Evolutionary conservation across 1,139 yeast species (phyloP), one percentile per base, ranked within the genome.

Genomic region (Geotrichum carabidarum): DNA sequence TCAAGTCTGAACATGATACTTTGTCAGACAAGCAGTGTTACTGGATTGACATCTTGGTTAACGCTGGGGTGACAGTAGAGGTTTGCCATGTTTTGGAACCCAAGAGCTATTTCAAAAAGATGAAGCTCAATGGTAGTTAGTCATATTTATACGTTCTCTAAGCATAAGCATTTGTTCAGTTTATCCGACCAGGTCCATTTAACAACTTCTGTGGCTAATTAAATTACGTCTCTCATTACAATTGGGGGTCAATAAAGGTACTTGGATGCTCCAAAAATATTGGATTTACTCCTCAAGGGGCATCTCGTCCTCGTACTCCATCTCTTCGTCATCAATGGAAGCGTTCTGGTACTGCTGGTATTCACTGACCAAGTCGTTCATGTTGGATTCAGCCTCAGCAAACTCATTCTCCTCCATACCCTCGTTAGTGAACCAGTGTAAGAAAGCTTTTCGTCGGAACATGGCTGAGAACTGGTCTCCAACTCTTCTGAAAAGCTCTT

Each of bases 371-470:
- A 89, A 78, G 73, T 89, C 96, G 65, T 81, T 82, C 90, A 89
- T 83, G 72, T 89, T 87, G 54, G 82, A 76, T 68, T 78, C 89
- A 53, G 96, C 96, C 75, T 89, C 96, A 59, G 90, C 82, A 72
- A 89, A 89, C 76, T 89, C 96, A 78, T 84, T 80, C 73, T 85
- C 94, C 69, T 89, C 96, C 96, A 89, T 89, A 75, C 96, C 96
- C 74, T 89, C 96, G 62, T 84, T 81, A 22, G 94, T 86, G 74
- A 87, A 89, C 96, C 96, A 89, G 74, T 89, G 96, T 75, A 89
- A 83, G 82, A 89, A 89, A 62, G 96, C 96, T 74, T 85, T 86
- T 78, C 94, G 86, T 73, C 89, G 83, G 73, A 86, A 89, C 96
- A 89, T 89, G 58, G 91, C 91, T 65, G 86, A 79, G 74, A 89